phyloP scores from a whole-genome alignment of 2,329 filamentous ascomycete genomes.

The Trichoderma sp. region DNA sequence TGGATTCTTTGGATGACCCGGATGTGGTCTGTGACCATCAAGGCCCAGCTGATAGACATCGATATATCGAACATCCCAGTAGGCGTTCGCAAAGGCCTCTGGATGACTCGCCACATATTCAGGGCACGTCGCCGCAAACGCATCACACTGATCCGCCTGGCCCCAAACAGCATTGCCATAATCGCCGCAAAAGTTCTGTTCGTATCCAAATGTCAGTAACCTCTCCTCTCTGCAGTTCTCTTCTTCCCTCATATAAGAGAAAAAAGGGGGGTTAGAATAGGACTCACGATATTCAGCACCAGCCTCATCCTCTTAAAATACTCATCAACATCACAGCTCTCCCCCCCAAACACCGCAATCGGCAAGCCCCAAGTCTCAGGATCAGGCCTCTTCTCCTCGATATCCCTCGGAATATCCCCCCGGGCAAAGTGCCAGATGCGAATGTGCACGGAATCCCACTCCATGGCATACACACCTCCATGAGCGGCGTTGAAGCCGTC shows the following conservation, averaged over 20 bases:
- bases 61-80: conserved; percentile 60
- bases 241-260: no score
- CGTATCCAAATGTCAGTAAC: not conserved
- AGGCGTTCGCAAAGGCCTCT: conserved; percentile 45
- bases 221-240: not conserved
- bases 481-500: conserved; percentile 66
- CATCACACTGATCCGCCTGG: conserved; percentile 43
- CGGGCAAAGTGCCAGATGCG: conserved; percentile 77
- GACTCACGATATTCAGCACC: conserved; percentile 65
- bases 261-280: not conserved
- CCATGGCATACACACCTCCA: conserved; percentile 70
- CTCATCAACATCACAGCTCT: conserved; percentile 63
- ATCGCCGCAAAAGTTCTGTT: conserved; percentile 74
- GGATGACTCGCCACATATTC: conserved; percentile 53
- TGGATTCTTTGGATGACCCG: not conserved
- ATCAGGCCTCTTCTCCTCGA: conserved; percentile 60
- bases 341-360: conserved; percentile 66
- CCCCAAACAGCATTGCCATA: conserved; percentile 62
- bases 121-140: conserved; percentile 48
- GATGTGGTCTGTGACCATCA: not conserved
- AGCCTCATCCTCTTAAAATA: conserved; percentile 71
- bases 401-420: conserved; percentile 65
- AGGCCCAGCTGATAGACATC: conserved; percentile 46
- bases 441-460: conserved; percentile 70
- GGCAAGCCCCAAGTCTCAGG: conserved; percentile 70